Base-by-base conservation (phyloP, 1,284 basidiomycete genomes). In the Bondarzewia mesenterica region DNA sequence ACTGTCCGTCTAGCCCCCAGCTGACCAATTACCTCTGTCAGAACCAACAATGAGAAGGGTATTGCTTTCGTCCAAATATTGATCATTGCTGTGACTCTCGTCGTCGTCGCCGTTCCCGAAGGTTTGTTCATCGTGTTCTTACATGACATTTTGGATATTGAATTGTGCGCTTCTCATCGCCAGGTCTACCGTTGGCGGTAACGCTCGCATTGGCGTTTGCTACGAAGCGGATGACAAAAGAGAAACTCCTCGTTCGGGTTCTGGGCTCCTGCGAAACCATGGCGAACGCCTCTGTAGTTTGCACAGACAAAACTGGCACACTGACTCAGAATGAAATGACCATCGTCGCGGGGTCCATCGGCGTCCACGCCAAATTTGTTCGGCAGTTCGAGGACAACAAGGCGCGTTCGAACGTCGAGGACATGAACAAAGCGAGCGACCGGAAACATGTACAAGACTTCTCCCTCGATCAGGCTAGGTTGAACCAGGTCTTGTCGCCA, bases 61-160 rank as follows among this genome's bases (percentile, higher is more conserved):
- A 85, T 96, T 57, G 78, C 82, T 2, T 99, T 99, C 59, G 89
- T 95, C 47, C 80, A 96, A 55, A 94, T 96, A 52, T 77, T 98
- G 44, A 94, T 97, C 60, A 96, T 97, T 49, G 74, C 94, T 3
- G 93, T 99, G 51, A 98, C 95, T 15, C 70, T 99, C 49, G 79
- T 99, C 42, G 96, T 99, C 57, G 93, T 97, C 55, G 95, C 95
- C 41, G 93, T 99, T 35, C 96, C 95, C 32, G 94, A 98, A 82
- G 90, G 85, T 78, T 51, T 44, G 67, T 60, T n/a, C 42, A 42
- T 36, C 43, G 23, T 14, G n/a, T 10, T 29, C 29, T 50, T 36
- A 5, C 8, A 38, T 21, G 29, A 10, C 12, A 39, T 18, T 15
- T 41, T 44, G 29, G 46, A 45, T 48, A 47, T 42, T 43, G 35